Conservation (phyloP, 352 stramenopile genomes). For the Blastocystis sp. region DNA sequence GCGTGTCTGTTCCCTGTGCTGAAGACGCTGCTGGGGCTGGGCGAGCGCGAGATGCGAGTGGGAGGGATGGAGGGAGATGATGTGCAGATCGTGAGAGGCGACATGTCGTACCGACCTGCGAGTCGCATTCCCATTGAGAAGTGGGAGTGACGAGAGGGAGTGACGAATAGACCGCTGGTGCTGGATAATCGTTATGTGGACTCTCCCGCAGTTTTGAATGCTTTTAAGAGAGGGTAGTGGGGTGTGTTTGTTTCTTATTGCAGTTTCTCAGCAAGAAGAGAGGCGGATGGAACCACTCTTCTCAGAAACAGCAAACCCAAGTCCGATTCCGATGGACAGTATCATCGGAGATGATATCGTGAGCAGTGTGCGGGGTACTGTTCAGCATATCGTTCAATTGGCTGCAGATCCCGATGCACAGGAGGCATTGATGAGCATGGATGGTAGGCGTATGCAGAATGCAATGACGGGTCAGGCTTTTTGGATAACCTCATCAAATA, state of each 20-base stretch:
- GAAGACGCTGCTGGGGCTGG: constrained; percentile 28
- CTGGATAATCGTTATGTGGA: constrained; percentile 46
- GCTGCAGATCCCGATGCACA: constrained; percentile 44
- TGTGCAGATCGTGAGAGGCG: constrained; percentile 27
- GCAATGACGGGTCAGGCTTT: constrained; percentile 17
- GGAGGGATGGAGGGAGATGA: not conserved
- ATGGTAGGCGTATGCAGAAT: not conserved
- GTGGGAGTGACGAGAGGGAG: too few species aligned
- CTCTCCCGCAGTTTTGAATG: constrained; percentile 11
- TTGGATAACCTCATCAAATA: constrained; percentile 53
- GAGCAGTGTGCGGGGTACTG: constrained; percentile 11
- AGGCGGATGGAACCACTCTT: not conserved
- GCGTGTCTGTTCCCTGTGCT: constrained; percentile 38
- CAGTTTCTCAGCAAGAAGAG: not conserved
- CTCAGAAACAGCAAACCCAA: not conserved
- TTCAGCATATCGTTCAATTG: constrained; percentile 26
- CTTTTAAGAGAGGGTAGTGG: constrained; percentile 14
- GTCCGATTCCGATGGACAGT: not conserved
- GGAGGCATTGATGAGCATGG: constrained; percentile 40
- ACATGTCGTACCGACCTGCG: constrained; percentile 33
- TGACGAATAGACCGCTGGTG: constrained; percentile 7
- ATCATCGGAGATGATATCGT: constrained; percentile 53
- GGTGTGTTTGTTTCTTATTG: not conserved
- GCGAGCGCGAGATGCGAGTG: constrained; percentile 50
- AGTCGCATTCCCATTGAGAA: constrained; percentile 50